Conservation (phyloP, 805 yeast genomes). For the Yamadazyma kitorensis region DNA sequence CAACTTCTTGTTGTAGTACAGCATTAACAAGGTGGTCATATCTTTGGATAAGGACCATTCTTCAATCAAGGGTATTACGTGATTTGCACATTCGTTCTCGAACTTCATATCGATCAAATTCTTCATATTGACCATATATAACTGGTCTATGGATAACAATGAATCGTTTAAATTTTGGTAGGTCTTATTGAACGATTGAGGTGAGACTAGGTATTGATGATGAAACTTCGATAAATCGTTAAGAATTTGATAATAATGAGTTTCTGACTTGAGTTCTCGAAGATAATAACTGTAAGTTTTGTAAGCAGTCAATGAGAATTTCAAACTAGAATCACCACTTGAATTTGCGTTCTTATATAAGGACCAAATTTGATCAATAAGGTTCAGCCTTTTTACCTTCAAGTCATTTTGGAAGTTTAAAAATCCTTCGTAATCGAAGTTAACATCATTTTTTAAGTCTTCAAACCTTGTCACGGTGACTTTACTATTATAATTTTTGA, state of each 20-base stretch:
- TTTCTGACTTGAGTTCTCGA: slow-evolving; percentile 20
- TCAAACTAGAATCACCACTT: slow-evolving; percentile 17
- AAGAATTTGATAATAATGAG: slow-evolving; percentile 21
- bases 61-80: slow-evolving; percentile 25
- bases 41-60: slow-evolving; percentile 33
- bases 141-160: slow-evolving; percentile 12
- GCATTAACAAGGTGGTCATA: slow-evolving; percentile 24
- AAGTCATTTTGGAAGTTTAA: slow-evolving; percentile 24
- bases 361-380: slow-evolving; percentile 33
- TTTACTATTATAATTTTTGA: slow-evolving; percentile 17
- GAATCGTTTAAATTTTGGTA: slow-evolving; percentile 8
- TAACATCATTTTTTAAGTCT: slow-evolving; percentile 29
- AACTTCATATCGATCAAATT: slow-evolving; percentile 27
- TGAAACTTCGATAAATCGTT: slow-evolving; percentile 13
- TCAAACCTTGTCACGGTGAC: slow-evolving; percentile 12
- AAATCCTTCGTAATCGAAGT: slow-evolving; percentile 40
- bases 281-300: slow-evolving; percentile 21
- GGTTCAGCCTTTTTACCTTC: slow-evolving; percentile 21
- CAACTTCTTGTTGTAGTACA: slow-evolving; percentile 4
- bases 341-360: no score
- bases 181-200: slow-evolving; percentile 18
- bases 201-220: slow-evolving; percentile 11
- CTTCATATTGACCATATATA: slow-evolving; percentile 22
- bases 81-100: slow-evolving; percentile 23
- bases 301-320: slow-evolving; percentile 23